phyloP scores from a whole-genome alignment of 164 flowering plant species.

The Kalanchoe fedtschenkoi region DNA sequence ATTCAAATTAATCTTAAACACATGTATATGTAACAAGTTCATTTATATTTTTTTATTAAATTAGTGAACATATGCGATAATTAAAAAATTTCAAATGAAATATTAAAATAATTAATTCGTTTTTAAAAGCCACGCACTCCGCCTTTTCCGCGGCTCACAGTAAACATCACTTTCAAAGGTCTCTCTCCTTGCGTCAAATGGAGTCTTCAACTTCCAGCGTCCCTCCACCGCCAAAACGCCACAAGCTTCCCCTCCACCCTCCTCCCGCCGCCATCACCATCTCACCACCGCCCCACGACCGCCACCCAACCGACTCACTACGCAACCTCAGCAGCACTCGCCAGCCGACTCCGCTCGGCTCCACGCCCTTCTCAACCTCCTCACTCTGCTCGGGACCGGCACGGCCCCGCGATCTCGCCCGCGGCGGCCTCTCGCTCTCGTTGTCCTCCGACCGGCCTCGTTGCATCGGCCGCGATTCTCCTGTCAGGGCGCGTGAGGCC shows the following conservation, averaged over 20 bases:
- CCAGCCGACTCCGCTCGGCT: background rate
- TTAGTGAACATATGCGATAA: no score
- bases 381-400: background rate
- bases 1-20: no score
- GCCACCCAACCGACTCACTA: background rate
- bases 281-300: no score
- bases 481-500: background rate
- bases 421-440: background rate
- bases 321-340: no score
- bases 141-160: no score
- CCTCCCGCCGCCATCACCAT: no score
- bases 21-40: no score
- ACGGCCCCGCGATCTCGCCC: background rate
- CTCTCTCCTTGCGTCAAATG: no score
- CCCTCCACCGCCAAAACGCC: background rate
- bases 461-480: background rate
- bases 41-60: no score
- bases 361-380: background rate
- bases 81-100: no score
- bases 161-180: background rate
- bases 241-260: background rate
- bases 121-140: no score
- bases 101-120: no score
- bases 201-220: background rate
- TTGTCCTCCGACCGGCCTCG: background rate